Percentiles rank a stretch among this genome's conserved stretches.
Conservation (phyloP, 140 eudicot species). For the Flaveria floridana region DNA sequence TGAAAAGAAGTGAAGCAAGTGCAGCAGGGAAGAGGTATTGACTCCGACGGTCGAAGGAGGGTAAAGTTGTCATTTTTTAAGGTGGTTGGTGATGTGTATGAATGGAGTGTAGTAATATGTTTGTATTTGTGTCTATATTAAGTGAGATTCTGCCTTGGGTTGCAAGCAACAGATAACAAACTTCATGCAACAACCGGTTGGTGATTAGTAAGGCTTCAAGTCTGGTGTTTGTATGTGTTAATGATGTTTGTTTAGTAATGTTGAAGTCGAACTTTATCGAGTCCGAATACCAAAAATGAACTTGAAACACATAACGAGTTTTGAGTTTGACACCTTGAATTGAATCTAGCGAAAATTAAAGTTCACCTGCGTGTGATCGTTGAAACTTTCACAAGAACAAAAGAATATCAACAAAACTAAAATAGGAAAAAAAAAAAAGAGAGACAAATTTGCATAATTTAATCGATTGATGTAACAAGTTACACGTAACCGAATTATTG, state of each 20-base stretch:
- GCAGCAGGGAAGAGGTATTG: slow-evolving; percentile 61
- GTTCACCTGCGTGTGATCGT: not conserved
- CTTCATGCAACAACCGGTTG: slow-evolving; percentile 69
- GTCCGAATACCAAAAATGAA: not conserved
- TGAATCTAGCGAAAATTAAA: too few relatives aligned
- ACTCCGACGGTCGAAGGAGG: slow-evolving; percentile 42
- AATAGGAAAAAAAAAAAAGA: too few relatives aligned
- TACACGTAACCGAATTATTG: too few relatives aligned
- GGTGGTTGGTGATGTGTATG: slow-evolving; percentile 31
- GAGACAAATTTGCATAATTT: too few relatives aligned
- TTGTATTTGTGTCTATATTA: slow-evolving; percentile 20
- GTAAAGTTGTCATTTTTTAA: slow-evolving; percentile 43
- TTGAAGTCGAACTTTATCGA: slow-evolving; percentile 4
- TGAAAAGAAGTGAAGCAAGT: slow-evolving; percentile 57
- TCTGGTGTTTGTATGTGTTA: slow-evolving; percentile 33
- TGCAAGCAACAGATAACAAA: slow-evolving; percentile 39
- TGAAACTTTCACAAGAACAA: too few relatives aligned
- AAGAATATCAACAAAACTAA: too few relatives aligned
- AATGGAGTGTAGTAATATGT: slow-evolving; percentile 15
- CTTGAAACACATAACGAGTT: not conserved
- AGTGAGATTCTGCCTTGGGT: slow-evolving; percentile 36
- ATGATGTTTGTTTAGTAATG: slow-evolving; percentile 10
- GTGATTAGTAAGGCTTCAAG: slow-evolving; percentile 46
- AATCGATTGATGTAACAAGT: too few relatives aligned
- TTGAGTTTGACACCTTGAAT: not conserved